Evolutionary conservation across 2,329 filamentous ascomycete species (phyloP).

Genomic region (Fusarium continuum): DNA sequence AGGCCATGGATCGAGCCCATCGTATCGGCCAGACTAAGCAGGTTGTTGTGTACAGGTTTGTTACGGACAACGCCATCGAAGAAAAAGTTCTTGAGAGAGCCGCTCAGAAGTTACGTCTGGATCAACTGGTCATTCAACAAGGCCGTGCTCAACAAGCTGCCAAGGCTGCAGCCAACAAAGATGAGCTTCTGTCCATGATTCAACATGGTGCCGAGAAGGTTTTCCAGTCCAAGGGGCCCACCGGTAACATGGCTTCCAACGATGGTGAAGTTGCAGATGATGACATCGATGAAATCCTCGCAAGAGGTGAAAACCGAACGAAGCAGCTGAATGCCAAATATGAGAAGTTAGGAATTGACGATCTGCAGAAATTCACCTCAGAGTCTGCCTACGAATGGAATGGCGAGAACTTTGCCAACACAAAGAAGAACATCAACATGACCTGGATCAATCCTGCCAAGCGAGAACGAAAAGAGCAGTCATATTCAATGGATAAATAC

Average conservation of each 20-base stretch:
- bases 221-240: constrained; percentile 77
- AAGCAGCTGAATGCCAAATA: constrained; percentile 92
- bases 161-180: constrained; percentile 93
- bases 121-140: constrained; percentile 98
- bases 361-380: constrained; percentile 96
- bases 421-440: constrained; percentile 91
- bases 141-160: constrained; percentile 89
- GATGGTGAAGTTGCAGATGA: constrained; percentile 78
- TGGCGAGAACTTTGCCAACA: constrained; percentile 90
- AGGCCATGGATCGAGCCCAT: constrained; percentile 98
- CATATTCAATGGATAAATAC: constrained; percentile 99
- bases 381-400: constrained; percentile 99
- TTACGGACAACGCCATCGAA: constrained; percentile 97
- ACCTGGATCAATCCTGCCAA: constrained; percentile 99
- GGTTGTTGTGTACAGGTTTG: constrained; percentile 94
- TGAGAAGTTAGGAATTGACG: constrained; percentile 95
- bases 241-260: constrained; percentile 67
- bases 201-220: constrained; percentile 98
- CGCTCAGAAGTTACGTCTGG: constrained; percentile 93
- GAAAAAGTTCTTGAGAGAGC: constrained; percentile 97
- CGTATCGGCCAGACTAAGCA: constrained; percentile 99
- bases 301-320: constrained; percentile 87
- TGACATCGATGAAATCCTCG: constrained; percentile 89
- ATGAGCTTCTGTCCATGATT: constrained; percentile 97
- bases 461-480: constrained; percentile 97